Percentiles rank a stretch among this genome's conserved stretches.
phyloP scores from a whole-genome alignment of 129 eudicot species.

The Saussurea involucrata region DNA sequence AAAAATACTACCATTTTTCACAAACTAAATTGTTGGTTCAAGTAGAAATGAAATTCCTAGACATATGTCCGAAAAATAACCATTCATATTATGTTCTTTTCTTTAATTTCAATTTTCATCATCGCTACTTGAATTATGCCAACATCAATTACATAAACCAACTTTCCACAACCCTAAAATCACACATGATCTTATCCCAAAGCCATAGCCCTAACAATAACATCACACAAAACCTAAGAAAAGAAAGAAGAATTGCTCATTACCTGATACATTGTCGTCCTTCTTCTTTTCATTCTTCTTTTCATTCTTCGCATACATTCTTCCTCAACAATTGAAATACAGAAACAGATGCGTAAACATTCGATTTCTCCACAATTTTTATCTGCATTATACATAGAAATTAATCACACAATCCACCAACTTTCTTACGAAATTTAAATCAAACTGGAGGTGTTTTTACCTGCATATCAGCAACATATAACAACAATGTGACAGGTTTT shows the following conservation, averaged over 20 bases:
- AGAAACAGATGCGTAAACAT: slow-evolving; percentile 15
- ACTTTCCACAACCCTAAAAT: slow-evolving; percentile 12
- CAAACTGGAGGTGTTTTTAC: slow-evolving; percentile 16
- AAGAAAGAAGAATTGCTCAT: background rate
- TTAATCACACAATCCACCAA: background rate
- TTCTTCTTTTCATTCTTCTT: slow-evolving; percentile 12
- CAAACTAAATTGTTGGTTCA: background rate
- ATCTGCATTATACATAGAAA: slow-evolving; percentile 10
- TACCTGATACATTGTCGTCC: slow-evolving; percentile 17
- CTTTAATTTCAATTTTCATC: background rate
- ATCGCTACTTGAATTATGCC: background rate
- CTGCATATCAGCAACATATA: slow-evolving; percentile 19
- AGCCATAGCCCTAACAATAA: background rate
- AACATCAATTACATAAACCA: background rate
- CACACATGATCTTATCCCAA: slow-evolving; percentile 10
- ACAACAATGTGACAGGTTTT: background rate
- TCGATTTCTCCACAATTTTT: slow-evolving; percentile 21
- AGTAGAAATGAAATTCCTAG: background rate
- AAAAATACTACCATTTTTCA: background rate
- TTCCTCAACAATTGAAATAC: slow-evolving; percentile 17
- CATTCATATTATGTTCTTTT: background rate
- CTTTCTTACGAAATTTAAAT: background rate
- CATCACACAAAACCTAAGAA: background rate
- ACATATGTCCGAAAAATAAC: background rate
- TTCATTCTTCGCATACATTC: slow-evolving; percentile 16